A percentile compares a stretch with the other conserved stretches of the same genome.
Conservation (phyloP, 225 moss, liverwort and hornwort species). For the Pseudoscleropodium purum region DNA sequence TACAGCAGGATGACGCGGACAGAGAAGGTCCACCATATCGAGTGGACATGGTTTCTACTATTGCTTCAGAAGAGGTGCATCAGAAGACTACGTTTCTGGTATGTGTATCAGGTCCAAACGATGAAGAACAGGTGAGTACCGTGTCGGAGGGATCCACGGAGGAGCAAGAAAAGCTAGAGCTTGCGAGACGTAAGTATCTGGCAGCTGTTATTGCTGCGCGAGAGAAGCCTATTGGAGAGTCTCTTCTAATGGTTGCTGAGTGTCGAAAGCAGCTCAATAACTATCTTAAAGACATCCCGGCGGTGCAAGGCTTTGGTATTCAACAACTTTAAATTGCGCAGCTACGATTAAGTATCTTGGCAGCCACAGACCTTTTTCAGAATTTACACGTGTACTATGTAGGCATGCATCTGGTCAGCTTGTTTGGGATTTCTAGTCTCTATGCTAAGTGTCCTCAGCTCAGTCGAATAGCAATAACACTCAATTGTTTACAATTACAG, state of each 20-base stretch:
- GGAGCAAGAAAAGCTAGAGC: constrained; percentile 38
- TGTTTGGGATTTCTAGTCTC: neutral
- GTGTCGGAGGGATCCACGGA: constrained; percentile 27
- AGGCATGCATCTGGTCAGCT: constrained; percentile 1
- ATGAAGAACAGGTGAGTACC: constrained; percentile 44
- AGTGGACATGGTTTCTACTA: constrained; percentile 61
- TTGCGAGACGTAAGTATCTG: constrained; percentile 38
- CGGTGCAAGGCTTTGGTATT: constrained; percentile 13
- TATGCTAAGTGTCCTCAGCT: neutral
- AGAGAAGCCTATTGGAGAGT: constrained; percentile 42
- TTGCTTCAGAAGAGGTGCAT: constrained; percentile 51
- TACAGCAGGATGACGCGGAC: constrained; percentile 38
- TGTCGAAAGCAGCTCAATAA: constrained; percentile 47
- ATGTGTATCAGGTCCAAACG: constrained; percentile 54
- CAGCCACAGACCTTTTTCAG: neutral
- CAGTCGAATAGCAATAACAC: constrained; percentile 1
- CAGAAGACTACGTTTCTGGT: constrained; percentile 56
- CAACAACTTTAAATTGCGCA: constrained; percentile 1
- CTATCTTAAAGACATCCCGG: constrained; percentile 27
- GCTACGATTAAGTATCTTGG: neutral
- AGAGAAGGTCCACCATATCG: constrained; percentile 60
- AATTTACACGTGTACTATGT: neutral
- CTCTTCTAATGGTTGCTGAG: constrained; percentile 48
- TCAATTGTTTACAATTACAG: constrained; percentile 14
- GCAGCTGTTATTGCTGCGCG: constrained; percentile 48